Evolutionary conservation across 208 protist genomes (phyloP), one percentile per base, ranked within the genome.

Genomic region (Wallacemonas sp.): DNA sequence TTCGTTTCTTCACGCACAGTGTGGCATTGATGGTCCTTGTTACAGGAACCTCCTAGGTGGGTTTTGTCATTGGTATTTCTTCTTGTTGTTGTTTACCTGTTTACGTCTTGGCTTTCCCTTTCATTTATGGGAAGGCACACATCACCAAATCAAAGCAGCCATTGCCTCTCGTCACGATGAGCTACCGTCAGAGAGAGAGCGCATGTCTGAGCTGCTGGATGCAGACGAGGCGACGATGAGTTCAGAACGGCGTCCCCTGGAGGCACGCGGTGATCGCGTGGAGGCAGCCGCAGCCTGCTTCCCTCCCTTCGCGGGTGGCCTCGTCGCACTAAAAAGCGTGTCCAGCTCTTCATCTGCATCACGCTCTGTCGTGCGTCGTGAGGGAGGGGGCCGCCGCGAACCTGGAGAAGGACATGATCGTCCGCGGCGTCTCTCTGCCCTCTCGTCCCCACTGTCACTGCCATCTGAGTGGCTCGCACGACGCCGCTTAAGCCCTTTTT

Each of bases 381-480:
- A 21, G 15, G 11, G 56, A 14, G 17, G 41, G n/a, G 41, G 38
- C 21, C 11, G 56, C 2, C 3, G 36, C 8, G 22, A 39, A n/a
- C 36, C 14, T 26, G 19, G 44, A 49, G 44, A 19, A 49, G 44
- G 44, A 49, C 44, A n/a, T n/a, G n/a, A n/a, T n/a, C 22, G n/a
- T n/a, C n/a, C n/a, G n/a, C n/a, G n/a, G n/a, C n/a, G n/a, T n/a
- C 19, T 21, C 1, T 31, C 24, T 31, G 53, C 15, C n/a, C 60
- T 62, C 22, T 66, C 46, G n/a, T 60, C 31, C 33, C 47, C 46
- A 45, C 17, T 21, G 66, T 39, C 46, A 45, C 34, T 36, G 54
- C 39, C n/a, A 5, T 46, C 42, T 22, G 42, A 46, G 42, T 19
- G 42, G 11, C 42, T 46, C 42, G 42, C 42, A n/a, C n/a, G n/a